Conservation (phyloP, 768 basidiomycete genomes). For the Suillus subalutaceus region DNA sequence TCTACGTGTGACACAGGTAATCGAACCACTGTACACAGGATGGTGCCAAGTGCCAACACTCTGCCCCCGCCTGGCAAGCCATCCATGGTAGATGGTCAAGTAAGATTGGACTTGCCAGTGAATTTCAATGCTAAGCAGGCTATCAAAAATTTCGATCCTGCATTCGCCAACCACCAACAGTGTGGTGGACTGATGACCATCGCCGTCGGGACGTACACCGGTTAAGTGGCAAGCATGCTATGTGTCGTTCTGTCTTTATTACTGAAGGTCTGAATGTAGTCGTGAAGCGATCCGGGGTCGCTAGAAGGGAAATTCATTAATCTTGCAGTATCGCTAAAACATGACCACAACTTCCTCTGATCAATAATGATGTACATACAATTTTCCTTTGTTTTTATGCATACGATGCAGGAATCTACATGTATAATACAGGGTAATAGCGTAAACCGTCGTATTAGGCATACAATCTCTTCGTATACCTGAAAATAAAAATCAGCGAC, state of each 20-base stretch:
- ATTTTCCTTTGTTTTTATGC: slow-evolving; percentile 2
- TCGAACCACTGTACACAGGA: background rate
- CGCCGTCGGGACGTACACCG: background rate
- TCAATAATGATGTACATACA: slow-evolving; percentile 4
- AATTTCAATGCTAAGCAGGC: background rate
- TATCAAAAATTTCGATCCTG: background rate
- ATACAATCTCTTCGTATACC: slow-evolving; percentile 62
- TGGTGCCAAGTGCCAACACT: background rate
- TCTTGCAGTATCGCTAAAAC: background rate
- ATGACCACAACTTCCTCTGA: background rate
- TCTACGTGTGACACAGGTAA: background rate
- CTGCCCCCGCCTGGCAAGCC: background rate
- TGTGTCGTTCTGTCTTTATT: background rate
- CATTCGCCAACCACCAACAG: background rate
- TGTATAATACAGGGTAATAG: background rate
- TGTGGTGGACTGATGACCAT: background rate
- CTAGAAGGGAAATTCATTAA: background rate
- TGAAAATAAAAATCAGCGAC: slow-evolving; percentile 24
- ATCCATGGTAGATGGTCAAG: background rate
- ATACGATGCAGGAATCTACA: background rate
- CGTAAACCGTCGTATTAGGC: slow-evolving; percentile 29
- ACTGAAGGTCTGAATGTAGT: background rate
- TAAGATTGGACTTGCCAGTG: background rate
- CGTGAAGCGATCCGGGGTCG: background rate
- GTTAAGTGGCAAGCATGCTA: background rate